Percentiles rank a stretch among this genome's conserved stretches.
Conservation (phyloP, 352 stramenopile genomes). For the Phytophthora pistaciae region DNA sequence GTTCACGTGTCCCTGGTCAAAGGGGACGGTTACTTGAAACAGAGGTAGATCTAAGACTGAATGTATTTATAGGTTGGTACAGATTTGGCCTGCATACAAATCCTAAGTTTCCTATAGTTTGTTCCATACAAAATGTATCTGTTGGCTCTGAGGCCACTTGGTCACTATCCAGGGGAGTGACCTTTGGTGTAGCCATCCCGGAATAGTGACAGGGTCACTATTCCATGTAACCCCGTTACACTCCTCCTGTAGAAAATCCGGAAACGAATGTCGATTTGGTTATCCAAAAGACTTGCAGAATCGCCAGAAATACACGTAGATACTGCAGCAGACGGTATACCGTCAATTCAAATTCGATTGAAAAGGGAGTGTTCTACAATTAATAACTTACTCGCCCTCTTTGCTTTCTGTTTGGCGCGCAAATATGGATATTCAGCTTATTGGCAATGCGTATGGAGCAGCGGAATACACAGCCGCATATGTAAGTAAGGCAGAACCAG, state of each 20-base stretch:
- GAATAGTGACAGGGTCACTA: no score
- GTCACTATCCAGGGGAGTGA: no score
- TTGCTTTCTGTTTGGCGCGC: slow-evolving; percentile 17
- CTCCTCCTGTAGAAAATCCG: slow-evolving; percentile 4
- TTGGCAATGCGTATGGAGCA: slow-evolving; percentile 26
- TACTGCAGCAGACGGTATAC: not conserved
- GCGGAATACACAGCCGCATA: slow-evolving; percentile 37
- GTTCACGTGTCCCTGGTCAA: no score
- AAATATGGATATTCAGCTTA: slow-evolving; percentile 37
- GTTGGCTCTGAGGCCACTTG: no score
- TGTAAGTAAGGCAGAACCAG: slow-evolving; percentile 33
- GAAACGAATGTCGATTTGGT: slow-evolving; percentile 13
- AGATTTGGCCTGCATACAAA: no score
- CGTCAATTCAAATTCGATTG: slow-evolving; percentile 2
- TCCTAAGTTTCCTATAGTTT: no score
- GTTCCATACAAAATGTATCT: no score
- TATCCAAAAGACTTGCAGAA: slow-evolving; percentile 15
- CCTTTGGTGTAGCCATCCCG: no score
- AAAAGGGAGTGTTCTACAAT: slow-evolving; percentile 7
- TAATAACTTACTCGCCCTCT: slow-evolving; percentile 18
- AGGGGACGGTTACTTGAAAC: no score
- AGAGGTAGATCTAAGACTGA: no score
- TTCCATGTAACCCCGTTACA: no score
- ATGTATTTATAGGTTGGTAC: no score
- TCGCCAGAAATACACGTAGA: not conserved